Conservation (phyloP, 371 early-diverging fungal species). For the Apophysomyces trapeziformis region DNA sequence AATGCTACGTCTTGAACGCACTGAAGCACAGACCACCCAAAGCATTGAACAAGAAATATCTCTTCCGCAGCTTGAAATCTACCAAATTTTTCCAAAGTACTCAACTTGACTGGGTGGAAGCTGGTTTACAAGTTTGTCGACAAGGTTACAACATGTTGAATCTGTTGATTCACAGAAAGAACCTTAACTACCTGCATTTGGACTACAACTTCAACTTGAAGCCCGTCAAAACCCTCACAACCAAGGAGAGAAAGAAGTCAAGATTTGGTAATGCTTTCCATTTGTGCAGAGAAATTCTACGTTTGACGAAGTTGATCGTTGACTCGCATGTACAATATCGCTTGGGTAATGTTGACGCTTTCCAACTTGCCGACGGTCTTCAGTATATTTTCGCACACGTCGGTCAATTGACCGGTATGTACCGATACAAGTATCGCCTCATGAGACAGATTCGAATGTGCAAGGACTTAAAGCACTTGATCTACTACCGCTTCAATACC, state of each 20-base stretch:
- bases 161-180: constrained; percentile 96
- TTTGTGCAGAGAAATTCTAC: constrained; percentile 93
- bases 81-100: constrained; percentile 99
- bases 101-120: constrained; percentile 99
- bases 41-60: constrained; percentile 88
- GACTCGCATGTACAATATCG: constrained; percentile 98
- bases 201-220: constrained; percentile 99
- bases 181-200: constrained; percentile 95
- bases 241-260: constrained; percentile 99
- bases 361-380: constrained; percentile 96
- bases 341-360: constrained; percentile 95
- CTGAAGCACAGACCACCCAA: constrained; percentile 88
- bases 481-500: constrained; percentile 95
- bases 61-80: constrained; percentile 92
- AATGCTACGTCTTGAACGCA: constrained; percentile 89
- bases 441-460: constrained; percentile 98
- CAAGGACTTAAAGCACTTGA: constrained; percentile 96
- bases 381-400: constrained; percentile 99
- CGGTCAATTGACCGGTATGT: constrained; percentile 99
- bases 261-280: constrained; percentile 99
- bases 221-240: constrained; percentile 97
- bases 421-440: constrained; percentile 98
- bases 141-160: constrained; percentile 99
- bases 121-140: constrained; percentile 96
- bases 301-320: constrained; percentile 97